Conservation (phyloP, 2,329 filamentous ascomycete species). For the Talaromyces piceae region DNA sequence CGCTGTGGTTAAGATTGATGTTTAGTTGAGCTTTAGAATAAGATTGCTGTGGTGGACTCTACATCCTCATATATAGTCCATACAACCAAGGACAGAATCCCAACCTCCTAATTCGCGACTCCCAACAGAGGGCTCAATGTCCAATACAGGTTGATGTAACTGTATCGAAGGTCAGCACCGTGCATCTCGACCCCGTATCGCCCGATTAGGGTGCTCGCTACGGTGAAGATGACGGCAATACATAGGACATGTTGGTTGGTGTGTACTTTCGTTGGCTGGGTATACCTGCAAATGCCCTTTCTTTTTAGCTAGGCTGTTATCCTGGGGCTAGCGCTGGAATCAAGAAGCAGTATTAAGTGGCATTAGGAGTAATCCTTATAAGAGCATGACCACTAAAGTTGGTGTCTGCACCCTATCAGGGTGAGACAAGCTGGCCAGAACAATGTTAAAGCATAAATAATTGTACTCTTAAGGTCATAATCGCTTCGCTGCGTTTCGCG, state of each 20-base stretch:
- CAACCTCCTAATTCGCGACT: background rate
- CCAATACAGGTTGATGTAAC: background rate
- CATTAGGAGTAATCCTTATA: too few species aligned
- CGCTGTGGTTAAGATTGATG: too few species aligned
- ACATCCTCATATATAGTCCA: background rate
- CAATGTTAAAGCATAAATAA: background rate
- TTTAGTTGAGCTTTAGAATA: background rate
- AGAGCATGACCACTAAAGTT: background rate
- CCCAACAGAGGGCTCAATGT: background rate
- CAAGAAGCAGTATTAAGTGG: background rate
- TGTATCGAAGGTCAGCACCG: background rate
- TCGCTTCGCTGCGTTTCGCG: too few species aligned
- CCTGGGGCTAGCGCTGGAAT: background rate
- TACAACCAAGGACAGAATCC: background rate
- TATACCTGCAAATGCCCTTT: background rate
- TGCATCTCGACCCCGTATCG: background rate
- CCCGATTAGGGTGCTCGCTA: background rate
- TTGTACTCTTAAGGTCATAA: too few species aligned
- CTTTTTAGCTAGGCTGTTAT: background rate
- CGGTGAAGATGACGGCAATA: background rate
- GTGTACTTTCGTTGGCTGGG: background rate
- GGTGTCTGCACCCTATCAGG: background rate
- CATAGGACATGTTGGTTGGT: background rate
- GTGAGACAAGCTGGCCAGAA: background rate
- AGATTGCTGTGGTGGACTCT: background rate